Evolutionary conservation across 2,329 filamentous ascomycete genomes (phyloP).

Genomic region (Venturia nashicola): DNA sequence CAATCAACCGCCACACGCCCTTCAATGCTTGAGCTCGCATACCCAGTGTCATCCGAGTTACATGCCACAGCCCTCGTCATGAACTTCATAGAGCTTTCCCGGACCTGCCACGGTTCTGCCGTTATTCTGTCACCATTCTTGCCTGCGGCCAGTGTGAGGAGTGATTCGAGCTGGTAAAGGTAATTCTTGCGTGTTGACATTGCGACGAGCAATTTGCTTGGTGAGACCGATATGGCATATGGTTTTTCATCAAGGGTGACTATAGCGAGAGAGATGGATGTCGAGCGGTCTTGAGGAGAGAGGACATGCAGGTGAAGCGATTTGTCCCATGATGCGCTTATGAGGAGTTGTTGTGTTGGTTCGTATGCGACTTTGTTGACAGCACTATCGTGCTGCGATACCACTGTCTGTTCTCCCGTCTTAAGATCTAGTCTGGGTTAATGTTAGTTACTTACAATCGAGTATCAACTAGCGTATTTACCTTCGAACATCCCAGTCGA

Average conservation of each 20-base stretch:
- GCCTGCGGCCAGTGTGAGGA: background rate
- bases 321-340: constrained; percentile 89
- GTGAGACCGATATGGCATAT: constrained; percentile 67
- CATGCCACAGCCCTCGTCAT: constrained; percentile 87
- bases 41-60: constrained; percentile 94
- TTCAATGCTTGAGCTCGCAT: constrained; percentile 86
- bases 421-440: constrained; percentile 52
- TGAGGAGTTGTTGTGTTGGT: constrained; percentile 59
- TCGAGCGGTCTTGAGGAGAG: constrained; percentile 26
- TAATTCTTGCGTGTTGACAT: constrained; percentile 91
- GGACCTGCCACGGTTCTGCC: constrained; percentile 77
- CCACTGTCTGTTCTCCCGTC: constrained; percentile 56
- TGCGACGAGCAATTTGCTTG: constrained; percentile 82
- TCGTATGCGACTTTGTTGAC: constrained; percentile 80
- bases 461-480: constrained; percentile 24
- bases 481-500: constrained; percentile 79
- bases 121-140: constrained; percentile 23
- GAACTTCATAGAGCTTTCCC: constrained; percentile 91
- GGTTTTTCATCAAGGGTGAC: constrained; percentile 74
- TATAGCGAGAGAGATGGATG: constrained; percentile 43
- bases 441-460: constrained; percentile 8
- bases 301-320: constrained; percentile 66
- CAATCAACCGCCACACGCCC: constrained; percentile 93
- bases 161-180: constrained; percentile 58
- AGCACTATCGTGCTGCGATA: constrained; percentile 68